These are phyloP conservation scores for Diaporthe nobilis DNA, from an alignment of 2,329 filamentous ascomycete genomes.

Conservation along the genomic window DNA sequence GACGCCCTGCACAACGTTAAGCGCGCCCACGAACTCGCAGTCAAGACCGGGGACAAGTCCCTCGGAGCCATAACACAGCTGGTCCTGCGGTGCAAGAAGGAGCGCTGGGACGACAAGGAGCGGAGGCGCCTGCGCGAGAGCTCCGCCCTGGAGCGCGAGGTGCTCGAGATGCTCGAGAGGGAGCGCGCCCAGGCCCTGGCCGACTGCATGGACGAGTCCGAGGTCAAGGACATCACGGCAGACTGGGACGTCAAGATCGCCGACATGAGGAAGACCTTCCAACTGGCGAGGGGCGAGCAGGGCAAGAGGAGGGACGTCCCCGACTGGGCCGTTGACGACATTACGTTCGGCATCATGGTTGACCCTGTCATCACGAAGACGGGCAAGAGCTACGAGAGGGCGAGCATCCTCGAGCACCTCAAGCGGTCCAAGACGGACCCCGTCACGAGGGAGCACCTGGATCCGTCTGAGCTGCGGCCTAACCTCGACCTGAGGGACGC, in stretches of 20 bases:
- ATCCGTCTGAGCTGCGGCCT: constrained; percentile 78
- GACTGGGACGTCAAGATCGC: constrained; percentile 64
- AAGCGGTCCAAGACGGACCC: constrained; percentile 83
- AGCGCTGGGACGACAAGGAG: constrained; percentile 85
- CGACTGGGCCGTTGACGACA: constrained; percentile 83
- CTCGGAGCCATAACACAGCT: constrained; percentile 79
- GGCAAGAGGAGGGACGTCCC: constrained; percentile 73
- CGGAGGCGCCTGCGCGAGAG: constrained; percentile 69
- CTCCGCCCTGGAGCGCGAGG: constrained; percentile 71
- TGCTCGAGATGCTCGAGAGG: constrained; percentile 65
- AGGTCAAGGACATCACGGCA: constrained; percentile 60
- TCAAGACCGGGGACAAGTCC: constrained; percentile 73
- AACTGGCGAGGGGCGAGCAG: constrained; percentile 60
- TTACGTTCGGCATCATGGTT: constrained; percentile 80
- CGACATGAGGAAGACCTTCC: constrained; percentile 64
- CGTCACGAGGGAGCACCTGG: constrained; percentile 82
- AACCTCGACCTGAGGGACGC: constrained; percentile 87
- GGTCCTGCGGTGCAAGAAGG: constrained; percentile 86
- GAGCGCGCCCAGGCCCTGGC: constrained; percentile 61
- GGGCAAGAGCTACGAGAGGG: constrained; percentile 90
- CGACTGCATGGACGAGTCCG: constrained; percentile 60
- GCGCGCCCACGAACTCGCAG: constrained; percentile 80
- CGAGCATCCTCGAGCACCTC: constrained; percentile 88
- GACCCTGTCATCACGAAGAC: constrained; percentile 84
- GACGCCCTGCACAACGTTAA: constrained; percentile 80